phyloP scores from a whole-genome alignment of 164 flowering plant species.

The Magnolia officinalis region DNA sequence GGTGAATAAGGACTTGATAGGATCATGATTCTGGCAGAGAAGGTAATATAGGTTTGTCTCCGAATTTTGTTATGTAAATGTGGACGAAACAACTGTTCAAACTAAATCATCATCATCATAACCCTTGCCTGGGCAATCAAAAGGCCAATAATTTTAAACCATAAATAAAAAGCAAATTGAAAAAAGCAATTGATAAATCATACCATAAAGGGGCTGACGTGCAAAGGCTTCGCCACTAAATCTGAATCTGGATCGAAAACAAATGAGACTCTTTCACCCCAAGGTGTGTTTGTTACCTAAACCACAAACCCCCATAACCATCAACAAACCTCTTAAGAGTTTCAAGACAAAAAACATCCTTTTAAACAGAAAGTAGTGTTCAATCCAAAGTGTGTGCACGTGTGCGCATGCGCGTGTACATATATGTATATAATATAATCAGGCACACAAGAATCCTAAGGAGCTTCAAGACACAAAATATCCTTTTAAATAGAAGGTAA shows the following conservation, averaged over 20 bases:
- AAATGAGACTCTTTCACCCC: slow-evolving; percentile 91
- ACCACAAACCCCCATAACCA: slow-evolving; percentile 11
- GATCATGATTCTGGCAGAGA: no score
- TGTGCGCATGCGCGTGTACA: background rate
- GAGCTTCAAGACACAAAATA: background rate
- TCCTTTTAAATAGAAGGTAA: background rate
- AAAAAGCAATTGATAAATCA: slow-evolving; percentile 7
- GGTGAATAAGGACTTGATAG: no score
- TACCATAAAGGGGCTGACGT: slow-evolving; percentile 98
- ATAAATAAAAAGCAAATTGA: background rate
- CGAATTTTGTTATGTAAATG: no score
- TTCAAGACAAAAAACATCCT: background rate
- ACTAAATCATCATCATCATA: background rate
- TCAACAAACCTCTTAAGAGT: background rate
- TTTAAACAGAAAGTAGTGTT: background rate
- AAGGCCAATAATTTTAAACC: background rate
- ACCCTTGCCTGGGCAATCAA: background rate
- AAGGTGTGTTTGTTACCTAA: slow-evolving; percentile 95
- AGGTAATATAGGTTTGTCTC: no score
- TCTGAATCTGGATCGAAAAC: slow-evolving; percentile 74
- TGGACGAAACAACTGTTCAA: background rate
- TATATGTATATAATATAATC: background rate
- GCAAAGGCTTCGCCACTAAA: slow-evolving; percentile 79
- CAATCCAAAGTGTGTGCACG: no score
- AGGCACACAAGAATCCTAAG: background rate